phyloP scores from a whole-genome alignment of 495 filamentous ascomycete species.

The Aspergillus baeticus region DNA sequence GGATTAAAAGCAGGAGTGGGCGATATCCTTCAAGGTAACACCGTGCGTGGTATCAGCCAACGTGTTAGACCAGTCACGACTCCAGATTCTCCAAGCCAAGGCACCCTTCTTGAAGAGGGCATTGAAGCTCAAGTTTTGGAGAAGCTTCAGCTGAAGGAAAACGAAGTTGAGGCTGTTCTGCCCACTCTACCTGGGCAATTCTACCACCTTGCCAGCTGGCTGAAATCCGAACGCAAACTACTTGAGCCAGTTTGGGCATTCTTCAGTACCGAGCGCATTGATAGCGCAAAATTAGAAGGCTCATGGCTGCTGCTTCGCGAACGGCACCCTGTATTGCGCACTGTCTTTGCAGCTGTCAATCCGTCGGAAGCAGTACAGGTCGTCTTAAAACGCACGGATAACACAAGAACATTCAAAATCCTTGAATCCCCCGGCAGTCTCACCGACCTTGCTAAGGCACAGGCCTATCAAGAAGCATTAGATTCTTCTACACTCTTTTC shows the following conservation, averaged over 20 bases:
- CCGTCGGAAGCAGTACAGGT: conserved; percentile 34
- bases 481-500: conserved; percentile 27
- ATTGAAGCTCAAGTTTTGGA: conserved; percentile 32
- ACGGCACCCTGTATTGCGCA: conserved; percentile 60
- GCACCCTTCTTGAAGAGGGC: conserved; percentile 16
- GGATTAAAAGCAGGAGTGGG: conserved; percentile 59
- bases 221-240: conserved; percentile 55
- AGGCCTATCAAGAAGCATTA: conserved; percentile 21
- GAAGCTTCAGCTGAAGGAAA: conserved; percentile 28
- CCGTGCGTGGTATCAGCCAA: conserved; percentile 55
- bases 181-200: conserved; percentile 71
- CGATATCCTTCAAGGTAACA: conserved; percentile 64
- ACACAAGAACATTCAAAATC: conserved; percentile 24
- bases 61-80: conserved; percentile 18
- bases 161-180: conserved; percentile 51
- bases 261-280: conserved; percentile 31
- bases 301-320: conserved; percentile 59
- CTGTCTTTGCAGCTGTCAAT: conserved; percentile 53
- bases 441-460: conserved; percentile 14
- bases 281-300: conserved; percentile 29
- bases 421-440: conserved; percentile 14
- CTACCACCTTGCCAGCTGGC: conserved; percentile 69
- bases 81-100: conserved; percentile 6
- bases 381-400: conserved; percentile 28
- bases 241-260: conserved; percentile 67